These are phyloP conservation scores for Pleodorina starrii DNA, from an alignment of 139 green algal species.

Conservation along the genomic window DNA sequence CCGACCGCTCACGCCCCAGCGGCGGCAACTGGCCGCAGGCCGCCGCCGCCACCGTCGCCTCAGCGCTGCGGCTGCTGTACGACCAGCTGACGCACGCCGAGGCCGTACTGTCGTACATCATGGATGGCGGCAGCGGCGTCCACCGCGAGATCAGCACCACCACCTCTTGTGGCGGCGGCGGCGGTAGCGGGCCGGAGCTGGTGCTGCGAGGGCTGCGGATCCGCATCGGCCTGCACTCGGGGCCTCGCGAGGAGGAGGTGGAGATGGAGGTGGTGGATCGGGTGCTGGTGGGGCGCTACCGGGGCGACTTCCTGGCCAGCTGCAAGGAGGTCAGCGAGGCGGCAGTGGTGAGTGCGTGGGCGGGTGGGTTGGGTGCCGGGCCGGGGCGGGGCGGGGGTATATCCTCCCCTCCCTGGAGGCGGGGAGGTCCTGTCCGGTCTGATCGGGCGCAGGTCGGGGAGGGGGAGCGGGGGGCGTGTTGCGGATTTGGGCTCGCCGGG, in stretches of 20 bases:
- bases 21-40: background rate
- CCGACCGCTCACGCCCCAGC: background rate
- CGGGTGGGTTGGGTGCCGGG: too few relatives aligned
- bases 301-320: conserved; percentile 9
- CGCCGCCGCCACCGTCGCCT: background rate
- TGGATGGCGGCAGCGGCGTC: background rate
- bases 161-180: background rate
- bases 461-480: too few relatives aligned
- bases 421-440: too few relatives aligned
- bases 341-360: background rate
- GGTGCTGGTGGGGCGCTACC: background rate
- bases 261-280: background rate
- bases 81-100: background rate
- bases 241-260: conserved; percentile 8
- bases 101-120: conserved; percentile 17
- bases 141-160: background rate
- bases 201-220: conserved; percentile 19
- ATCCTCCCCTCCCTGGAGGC: too few relatives aligned
- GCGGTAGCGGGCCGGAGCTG: background rate
- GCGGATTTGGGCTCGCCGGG: too few relatives aligned
- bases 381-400: too few relatives aligned
- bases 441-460: too few relatives aligned
- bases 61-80: conserved; percentile 24
- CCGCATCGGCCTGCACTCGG: background rate
- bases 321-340: conserved; percentile 14